Percentiles rank a stretch among this genome's conserved stretches.
Conservation (phyloP, 306 rosid species). For the Inga oerstediana region DNA sequence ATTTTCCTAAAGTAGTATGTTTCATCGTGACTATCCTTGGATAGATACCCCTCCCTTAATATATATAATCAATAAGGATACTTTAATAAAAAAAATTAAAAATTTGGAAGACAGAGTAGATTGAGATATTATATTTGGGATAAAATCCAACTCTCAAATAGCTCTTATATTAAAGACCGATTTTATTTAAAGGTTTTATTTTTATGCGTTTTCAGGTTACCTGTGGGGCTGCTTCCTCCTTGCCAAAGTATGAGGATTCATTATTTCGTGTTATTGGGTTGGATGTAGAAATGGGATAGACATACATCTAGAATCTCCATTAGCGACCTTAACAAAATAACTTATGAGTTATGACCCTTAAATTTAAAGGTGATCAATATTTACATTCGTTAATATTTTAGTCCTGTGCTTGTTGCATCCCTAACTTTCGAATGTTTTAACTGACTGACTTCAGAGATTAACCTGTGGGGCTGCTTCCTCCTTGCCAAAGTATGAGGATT, state of each 20-base stretch:
- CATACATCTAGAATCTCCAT: constrained; percentile 39
- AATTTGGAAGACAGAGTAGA: no score
- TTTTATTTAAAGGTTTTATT: neutral
- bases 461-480: constrained; percentile 33
- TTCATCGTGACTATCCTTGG: no score
- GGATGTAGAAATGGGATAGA: constrained; percentile 29
- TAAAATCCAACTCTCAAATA: no score
- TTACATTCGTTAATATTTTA: no score
- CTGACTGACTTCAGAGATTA: neutral
- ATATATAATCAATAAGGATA: no score
- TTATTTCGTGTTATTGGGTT: constrained; percentile 3
- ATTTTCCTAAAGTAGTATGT: no score
- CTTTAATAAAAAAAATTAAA: no score
- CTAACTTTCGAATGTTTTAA: neutral
- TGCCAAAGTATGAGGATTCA: constrained; percentile 27
- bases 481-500: constrained; percentile 28
- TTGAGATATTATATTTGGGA: no score
- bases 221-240: constrained; percentile 33
- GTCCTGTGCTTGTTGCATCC: neutral
- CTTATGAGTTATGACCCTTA: neutral
- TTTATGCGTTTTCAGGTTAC: constrained; percentile 35
- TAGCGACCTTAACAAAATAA: constrained; percentile 38
- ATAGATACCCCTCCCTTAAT: no score
- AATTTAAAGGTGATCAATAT: no score
- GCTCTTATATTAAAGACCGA: no score